phyloP scores from a whole-genome alignment of 805 yeast genomes.

The Cyberlindnera euphorbiiphila region DNA sequence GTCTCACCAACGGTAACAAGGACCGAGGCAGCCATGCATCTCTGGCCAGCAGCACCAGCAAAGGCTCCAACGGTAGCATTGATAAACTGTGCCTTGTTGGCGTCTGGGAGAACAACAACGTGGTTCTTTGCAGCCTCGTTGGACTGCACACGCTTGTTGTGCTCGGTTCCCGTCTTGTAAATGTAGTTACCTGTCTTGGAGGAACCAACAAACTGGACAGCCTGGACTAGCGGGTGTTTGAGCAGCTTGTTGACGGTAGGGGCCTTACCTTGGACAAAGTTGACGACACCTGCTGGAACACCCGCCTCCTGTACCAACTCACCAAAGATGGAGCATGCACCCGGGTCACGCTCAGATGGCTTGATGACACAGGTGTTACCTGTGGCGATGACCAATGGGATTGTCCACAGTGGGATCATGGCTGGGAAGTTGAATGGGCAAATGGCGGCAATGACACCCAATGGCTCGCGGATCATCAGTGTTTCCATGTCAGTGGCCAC shows the following conservation, averaged over 20 bases:
- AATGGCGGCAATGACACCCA: conserved; percentile 75
- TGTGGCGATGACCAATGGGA: conserved; percentile 54
- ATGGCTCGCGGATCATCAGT: conserved; percentile 63
- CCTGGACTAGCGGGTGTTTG: conserved; percentile 68
- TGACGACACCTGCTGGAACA: conserved; percentile 66
- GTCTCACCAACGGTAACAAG: conserved; percentile 65
- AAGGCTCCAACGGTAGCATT: conserved; percentile 71
- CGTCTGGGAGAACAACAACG: conserved; percentile 68
- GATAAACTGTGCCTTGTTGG: conserved; percentile 58
- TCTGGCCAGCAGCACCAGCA: conserved; percentile 81
- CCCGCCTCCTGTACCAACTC: conserved; percentile 70
- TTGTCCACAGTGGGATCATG: conserved; percentile 62
- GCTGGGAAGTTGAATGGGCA: conserved; percentile 84
- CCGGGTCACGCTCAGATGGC: conserved; percentile 73
- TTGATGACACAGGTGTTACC: conserved; percentile 73
- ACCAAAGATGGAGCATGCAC: conserved; percentile 69
- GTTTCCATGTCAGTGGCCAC: conserved; percentile 76
- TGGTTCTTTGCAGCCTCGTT: conserved; percentile 78
- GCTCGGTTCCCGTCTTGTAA: conserved; percentile 59
- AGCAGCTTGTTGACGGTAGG: conserved; percentile 66
- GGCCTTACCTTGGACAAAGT: conserved; percentile 68
- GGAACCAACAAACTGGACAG: conserved; percentile 73
- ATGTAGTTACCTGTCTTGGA: conserved; percentile 74
- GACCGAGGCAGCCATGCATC: conserved; percentile 78
- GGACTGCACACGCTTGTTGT: conserved; percentile 75